These are phyloP conservation scores for Naganishia sp. DNA, from an alignment of 1,284 basidiomycete species.

Conservation along the genomic window DNA sequence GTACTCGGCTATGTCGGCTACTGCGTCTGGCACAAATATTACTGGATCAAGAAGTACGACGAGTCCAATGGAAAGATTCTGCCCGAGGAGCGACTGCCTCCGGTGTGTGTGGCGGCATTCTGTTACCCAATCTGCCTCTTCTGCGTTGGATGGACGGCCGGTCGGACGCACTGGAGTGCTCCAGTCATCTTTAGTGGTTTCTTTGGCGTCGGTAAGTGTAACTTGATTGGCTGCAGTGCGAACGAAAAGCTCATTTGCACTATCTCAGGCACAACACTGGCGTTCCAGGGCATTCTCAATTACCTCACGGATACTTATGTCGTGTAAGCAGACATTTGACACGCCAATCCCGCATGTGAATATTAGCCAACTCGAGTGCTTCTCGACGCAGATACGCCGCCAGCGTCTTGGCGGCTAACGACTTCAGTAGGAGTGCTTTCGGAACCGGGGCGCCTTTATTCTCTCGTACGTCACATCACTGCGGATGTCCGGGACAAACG, in stretches of 20 bases:
- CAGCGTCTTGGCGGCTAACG: conserved; percentile 12
- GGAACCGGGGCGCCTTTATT: conserved; percentile 32
- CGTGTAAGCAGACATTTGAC: conserved; percentile 33
- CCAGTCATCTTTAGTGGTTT: conserved; percentile 39
- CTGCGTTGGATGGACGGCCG: conserved; percentile 44
- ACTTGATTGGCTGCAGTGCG: too few species aligned
- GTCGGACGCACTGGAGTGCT: conserved; percentile 43
- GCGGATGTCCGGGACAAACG: too few species aligned
- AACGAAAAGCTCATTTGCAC: background rate
- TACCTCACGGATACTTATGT: conserved; percentile 34
- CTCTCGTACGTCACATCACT: background rate
- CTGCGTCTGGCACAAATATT: conserved; percentile 39
- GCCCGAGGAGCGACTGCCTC: conserved; percentile 41
- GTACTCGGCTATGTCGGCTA: conserved; percentile 38
- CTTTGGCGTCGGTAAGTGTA: conserved; percentile 41
- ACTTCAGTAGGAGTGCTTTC: conserved; percentile 32
- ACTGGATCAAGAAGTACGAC: conserved; percentile 37
- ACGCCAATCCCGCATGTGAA: too few species aligned
- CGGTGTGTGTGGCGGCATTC: conserved; percentile 39
- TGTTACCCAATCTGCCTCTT: conserved; percentile 45
- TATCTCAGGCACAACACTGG: conserved; percentile 20
- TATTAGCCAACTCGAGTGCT: background rate
- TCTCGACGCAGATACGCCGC: background rate
- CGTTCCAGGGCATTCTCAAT: conserved; percentile 34
- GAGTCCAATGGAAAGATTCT: conserved; percentile 32